phyloP scores from a whole-genome alignment of 495 filamentous ascomycete species.

The Hypoxylon lienhwacheense region DNA sequence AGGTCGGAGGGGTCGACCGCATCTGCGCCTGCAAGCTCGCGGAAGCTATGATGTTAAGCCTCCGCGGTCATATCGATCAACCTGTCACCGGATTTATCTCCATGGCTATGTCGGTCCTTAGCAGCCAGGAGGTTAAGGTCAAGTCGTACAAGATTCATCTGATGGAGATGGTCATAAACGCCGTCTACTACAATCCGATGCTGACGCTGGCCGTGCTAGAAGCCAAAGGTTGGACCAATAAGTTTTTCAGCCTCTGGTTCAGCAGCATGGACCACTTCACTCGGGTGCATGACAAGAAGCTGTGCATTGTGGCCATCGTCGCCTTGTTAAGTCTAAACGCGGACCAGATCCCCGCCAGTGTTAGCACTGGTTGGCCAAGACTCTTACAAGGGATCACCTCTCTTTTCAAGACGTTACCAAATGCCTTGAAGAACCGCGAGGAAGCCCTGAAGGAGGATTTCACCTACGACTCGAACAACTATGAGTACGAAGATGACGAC shows the following conservation, averaged over 20 bases:
- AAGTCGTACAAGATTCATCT: constrained; percentile 93
- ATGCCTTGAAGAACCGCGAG: constrained; percentile 86
- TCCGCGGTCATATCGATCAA: constrained; percentile 85
- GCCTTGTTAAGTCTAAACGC: constrained; percentile 74
- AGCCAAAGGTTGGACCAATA: constrained; percentile 94
- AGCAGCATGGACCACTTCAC: constrained; percentile 91
- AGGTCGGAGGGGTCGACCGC: constrained; percentile 90
- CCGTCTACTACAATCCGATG: constrained; percentile 91
- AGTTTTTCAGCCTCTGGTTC: constrained; percentile 98
- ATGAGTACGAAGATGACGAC: constrained; percentile 74
- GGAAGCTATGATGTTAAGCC: constrained; percentile 93
- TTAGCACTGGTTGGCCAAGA: constrained; percentile 96
- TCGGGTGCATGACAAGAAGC: constrained; percentile 95
- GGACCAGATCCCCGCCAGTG: constrained; percentile 78
- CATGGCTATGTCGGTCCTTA: constrained; percentile 82
- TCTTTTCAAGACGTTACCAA: constrained; percentile 88
- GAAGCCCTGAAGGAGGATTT: constrained; percentile 92
- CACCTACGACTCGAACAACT: constrained; percentile 65
- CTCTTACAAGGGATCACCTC: constrained; percentile 83
- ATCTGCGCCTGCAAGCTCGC: constrained; percentile 99
- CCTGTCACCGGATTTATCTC: constrained; percentile 84
- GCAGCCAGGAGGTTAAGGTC: constrained; percentile 67
- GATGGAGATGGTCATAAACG: constrained; percentile 99
- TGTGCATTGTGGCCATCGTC: constrained; percentile 91
- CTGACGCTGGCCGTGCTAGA: constrained; percentile 84